A percentile compares a stretch with the other conserved stretches of the same genome.
Evolutionary conservation across 345 rosid species (phyloP).

Genomic region (Schrenkiella parvula): DNA sequence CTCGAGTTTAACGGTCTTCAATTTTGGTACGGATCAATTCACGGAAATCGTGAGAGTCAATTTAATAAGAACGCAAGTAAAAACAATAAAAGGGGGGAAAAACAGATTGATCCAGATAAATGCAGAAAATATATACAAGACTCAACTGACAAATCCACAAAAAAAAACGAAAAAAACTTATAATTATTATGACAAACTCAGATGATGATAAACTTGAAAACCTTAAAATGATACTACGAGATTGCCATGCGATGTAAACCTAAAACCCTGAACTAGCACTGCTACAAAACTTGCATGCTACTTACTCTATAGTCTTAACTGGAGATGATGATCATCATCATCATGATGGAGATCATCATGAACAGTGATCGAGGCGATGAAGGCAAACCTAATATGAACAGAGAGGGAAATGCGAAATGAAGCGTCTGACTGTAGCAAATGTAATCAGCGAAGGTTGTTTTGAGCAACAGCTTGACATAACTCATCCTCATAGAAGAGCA

Average conservation of each 20-base stretch:
- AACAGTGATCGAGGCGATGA: constrained; percentile 33
- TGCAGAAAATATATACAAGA: constrained; percentile 22
- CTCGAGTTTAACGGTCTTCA: too few relatives aligned
- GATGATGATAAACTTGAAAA: background rate
- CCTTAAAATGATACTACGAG: constrained; percentile 15
- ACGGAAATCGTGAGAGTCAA: background rate
- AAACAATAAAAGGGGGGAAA: background rate
- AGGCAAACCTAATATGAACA: constrained; percentile 51
- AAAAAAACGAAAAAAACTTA: background rate
- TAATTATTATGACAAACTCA: constrained; percentile 22
- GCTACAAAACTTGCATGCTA: constrained; percentile 38
- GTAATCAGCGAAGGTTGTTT: constrained; percentile 67
- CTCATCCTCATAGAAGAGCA: constrained; percentile 87
- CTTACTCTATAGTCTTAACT: constrained; percentile 29
- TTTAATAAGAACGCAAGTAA: constrained; percentile 3
- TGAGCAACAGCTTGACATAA: constrained; percentile 96
- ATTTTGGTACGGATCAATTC: background rate
- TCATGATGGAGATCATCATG: constrained; percentile 1
- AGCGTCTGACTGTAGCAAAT: background rate
- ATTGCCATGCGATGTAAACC: constrained; percentile 33
- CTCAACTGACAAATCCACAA: constrained; percentile 19
- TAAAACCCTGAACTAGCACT: constrained; percentile 35
- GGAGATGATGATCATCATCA: background rate
- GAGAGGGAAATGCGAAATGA: constrained; percentile 3
- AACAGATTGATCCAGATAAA: background rate